Conservation (phyloP, 1,139 yeast species). For the Pichia sp. region DNA sequence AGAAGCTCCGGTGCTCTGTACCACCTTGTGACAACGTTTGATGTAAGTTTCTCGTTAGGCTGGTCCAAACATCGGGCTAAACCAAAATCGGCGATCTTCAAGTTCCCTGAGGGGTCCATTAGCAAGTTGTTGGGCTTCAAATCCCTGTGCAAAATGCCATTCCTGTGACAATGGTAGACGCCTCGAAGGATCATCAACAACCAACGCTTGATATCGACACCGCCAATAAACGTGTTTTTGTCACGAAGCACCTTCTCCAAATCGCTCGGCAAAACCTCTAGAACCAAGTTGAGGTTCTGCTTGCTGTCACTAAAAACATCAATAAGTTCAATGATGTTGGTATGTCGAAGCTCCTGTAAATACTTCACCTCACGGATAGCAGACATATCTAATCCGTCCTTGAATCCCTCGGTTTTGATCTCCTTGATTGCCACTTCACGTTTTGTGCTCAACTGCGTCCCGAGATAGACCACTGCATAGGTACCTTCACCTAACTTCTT, state of each 20-base stretch:
- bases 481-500: conserved; percentile 98
- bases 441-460: conserved; percentile 53
- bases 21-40: conserved; percentile 97
- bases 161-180: conserved; percentile 90
- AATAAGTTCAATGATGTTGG: conserved; percentile 77
- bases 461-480: conserved; percentile 93
- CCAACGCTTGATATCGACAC: conserved; percentile 93
- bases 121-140: conserved; percentile 78
- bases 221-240: conserved; percentile 66
- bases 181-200: conserved; percentile 90
- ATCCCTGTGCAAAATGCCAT: conserved; percentile 86
- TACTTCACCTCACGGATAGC: conserved; percentile 95
- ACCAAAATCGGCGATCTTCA: conserved; percentile 96
- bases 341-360: conserved; percentile 78
- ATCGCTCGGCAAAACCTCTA: conserved; percentile 90
- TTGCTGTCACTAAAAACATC: conserved; percentile 76
- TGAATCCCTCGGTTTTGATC: conserved; percentile 90
- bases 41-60: conserved; percentile 76
- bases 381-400: conserved; percentile 96
- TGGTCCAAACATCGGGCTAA: conserved; percentile 80
- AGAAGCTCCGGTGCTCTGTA: conserved; percentile 91
- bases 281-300: conserved; percentile 69
- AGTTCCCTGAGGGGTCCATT: conserved; percentile 78
- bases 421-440: conserved; percentile 87
- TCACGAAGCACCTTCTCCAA: conserved; percentile 87